These are phyloP conservation scores for Blastomyces parvus DNA, from an alignment of 2,329 filamentous ascomycete genomes.

Conservation along the genomic window DNA sequence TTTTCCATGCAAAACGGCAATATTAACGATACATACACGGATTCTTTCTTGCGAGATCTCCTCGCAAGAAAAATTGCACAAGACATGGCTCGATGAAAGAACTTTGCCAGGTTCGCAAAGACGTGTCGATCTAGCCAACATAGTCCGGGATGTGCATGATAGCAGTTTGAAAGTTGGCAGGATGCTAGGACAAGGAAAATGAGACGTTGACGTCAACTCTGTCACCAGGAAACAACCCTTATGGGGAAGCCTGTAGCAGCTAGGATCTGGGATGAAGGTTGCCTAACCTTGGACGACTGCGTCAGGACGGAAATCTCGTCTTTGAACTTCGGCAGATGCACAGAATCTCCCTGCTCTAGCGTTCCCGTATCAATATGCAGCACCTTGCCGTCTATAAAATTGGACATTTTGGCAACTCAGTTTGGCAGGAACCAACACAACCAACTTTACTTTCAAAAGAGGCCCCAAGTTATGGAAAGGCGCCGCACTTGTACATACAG, in stretches of 20 bases:
- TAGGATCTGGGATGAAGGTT: background rate
- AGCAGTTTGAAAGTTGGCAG: background rate
- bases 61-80: background rate
- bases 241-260: background rate
- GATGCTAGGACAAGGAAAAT: background rate
- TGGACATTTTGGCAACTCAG: too few relatives aligned
- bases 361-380: background rate
- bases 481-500: too few relatives aligned
- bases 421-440: too few relatives aligned
- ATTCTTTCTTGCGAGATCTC: background rate
- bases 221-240: background rate
- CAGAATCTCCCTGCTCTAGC: background rate
- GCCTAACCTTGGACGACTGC: background rate
- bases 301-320: background rate
- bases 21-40: background rate
- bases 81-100: too few relatives aligned
- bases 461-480: too few relatives aligned
- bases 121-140: background rate
- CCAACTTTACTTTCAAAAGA: too few relatives aligned
- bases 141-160: background rate
- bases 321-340: background rate
- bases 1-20: background rate
- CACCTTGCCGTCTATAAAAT: too few relatives aligned
- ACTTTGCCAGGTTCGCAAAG: background rate
- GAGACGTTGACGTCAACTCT: background rate